phyloP scores from a whole-genome alignment of 202 grass and related monocot genomes.

The Eragrostis tef region DNA sequence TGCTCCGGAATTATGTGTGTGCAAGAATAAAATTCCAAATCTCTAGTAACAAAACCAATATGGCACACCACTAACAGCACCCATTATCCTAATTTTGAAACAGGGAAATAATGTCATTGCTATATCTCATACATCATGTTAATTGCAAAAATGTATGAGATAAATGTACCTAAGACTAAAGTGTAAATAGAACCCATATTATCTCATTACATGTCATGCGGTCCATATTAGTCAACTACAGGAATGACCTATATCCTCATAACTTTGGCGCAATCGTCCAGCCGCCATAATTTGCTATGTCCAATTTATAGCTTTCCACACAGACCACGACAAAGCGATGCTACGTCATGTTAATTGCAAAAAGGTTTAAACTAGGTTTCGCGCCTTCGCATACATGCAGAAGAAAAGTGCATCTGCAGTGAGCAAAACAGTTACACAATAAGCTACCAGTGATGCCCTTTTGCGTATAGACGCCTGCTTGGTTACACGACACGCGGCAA shows the following conservation, averaged over 20 bases:
- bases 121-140: too few species aligned
- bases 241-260: background rate
- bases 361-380: background rate
- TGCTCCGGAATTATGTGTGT: background rate
- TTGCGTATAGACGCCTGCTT: too few species aligned
- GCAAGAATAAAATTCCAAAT: background rate
- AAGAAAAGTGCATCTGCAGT: background rate
- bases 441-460: background rate
- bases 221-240: background rate
- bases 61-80: background rate
- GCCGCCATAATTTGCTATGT: constrained; percentile 1
- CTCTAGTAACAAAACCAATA: background rate
- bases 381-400: background rate
- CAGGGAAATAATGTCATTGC: background rate
- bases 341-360: background rate
- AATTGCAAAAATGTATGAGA: too few species aligned
- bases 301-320: constrained; percentile 14
- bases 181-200: background rate
- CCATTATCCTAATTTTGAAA: background rate
- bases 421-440: background rate
- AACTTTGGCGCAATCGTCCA: background rate
- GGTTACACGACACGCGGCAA: background rate
- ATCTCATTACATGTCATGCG: background rate
- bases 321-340: background rate
- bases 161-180: background rate